Conservation (phyloP, 2,329 filamentous ascomycete genomes). For the Microcyclosporella mali region DNA sequence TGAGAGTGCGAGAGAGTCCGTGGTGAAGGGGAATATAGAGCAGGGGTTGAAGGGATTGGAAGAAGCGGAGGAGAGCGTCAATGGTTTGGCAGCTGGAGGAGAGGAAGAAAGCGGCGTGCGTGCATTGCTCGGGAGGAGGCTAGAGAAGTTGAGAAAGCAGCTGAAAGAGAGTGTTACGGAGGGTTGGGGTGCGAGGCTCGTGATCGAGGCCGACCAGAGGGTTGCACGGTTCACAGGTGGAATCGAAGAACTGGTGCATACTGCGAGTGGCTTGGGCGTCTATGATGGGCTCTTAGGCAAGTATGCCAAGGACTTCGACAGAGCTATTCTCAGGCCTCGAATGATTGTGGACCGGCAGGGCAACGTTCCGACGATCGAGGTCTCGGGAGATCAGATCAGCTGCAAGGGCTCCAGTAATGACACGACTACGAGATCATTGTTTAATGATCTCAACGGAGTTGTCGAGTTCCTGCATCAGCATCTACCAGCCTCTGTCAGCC, state of each 20-base stretch:
- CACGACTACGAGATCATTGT: constrained; percentile 24
- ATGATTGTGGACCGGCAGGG: constrained; percentile 18
- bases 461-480: constrained; percentile 47
- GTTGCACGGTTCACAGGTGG: constrained; percentile 51
- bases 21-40: constrained; percentile 41
- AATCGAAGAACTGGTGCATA: constrained; percentile 14
- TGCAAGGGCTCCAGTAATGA: constrained; percentile 18
- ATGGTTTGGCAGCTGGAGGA: constrained; percentile 51
- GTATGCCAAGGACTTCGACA: constrained; percentile 26
- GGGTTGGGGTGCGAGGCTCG: constrained; percentile 66
- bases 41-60: constrained; percentile 46
- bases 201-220: constrained; percentile 55
- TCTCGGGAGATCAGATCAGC: constrained; percentile 23
- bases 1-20: constrained; percentile 40
- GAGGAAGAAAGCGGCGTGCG: constrained; percentile 56
- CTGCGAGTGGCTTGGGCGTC: constrained; percentile 19
- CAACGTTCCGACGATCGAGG: constrained; percentile 12
- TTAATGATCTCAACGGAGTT: constrained; percentile 40
- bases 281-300: constrained; percentile 25
- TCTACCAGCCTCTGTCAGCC: constrained; percentile 45
- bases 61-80: constrained; percentile 49
- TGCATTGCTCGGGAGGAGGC: constrained; percentile 59
- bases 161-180: constrained; percentile 61
- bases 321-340: constrained; percentile 25
- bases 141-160: constrained; percentile 59